These are phyloP conservation scores for Dioszegia hungarica DNA, from an alignment of 768 basidiomycete species.

Conservation along the genomic window DNA sequence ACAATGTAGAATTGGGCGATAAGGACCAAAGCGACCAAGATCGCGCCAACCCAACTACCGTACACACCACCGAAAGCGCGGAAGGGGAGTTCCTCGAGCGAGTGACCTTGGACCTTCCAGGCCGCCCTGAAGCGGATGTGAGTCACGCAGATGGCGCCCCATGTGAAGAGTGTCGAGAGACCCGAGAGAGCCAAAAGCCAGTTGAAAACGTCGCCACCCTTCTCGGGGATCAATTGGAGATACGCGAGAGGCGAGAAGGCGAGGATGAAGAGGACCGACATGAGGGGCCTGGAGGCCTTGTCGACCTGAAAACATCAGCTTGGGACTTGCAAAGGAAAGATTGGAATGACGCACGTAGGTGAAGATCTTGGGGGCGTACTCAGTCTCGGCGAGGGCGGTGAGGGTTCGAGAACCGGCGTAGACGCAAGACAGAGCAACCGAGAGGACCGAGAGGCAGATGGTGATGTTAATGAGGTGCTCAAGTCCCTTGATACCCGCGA, in stretches of 20 bases:
- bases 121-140: constrained; percentile 61
- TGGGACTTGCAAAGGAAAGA: background rate
- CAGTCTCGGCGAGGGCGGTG: constrained; percentile 60
- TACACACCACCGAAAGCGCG: constrained; percentile 52
- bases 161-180: constrained; percentile 64
- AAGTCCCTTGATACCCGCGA: constrained; percentile 55
- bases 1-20: constrained; percentile 50
- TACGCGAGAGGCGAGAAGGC: constrained; percentile 37
- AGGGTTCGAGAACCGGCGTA: constrained; percentile 44
- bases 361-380: constrained; percentile 64
- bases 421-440: constrained; percentile 44
- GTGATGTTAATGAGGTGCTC: constrained; percentile 61
- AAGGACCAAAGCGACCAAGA: constrained; percentile 58
- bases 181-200: constrained; percentile 62
- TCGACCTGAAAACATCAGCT: constrained; percentile 49
- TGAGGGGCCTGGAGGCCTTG: constrained; percentile 62
- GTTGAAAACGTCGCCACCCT: constrained; percentile 30
- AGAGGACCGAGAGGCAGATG: constrained; percentile 55
- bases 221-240: constrained; percentile 25
- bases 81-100: constrained; percentile 60
- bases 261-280: constrained; percentile 52
- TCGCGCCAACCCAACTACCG: constrained; percentile 52
- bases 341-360: constrained; percentile 51
- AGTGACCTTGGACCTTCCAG: constrained; percentile 57
- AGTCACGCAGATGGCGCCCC: constrained; percentile 55